A percentile compares a stretch with the other conserved stretches of the same genome.
These are phyloP conservation scores for Verticillium tricorpus DNA, from an alignment of 2,329 filamentous ascomycete genomes.

Conservation along the genomic window DNA sequence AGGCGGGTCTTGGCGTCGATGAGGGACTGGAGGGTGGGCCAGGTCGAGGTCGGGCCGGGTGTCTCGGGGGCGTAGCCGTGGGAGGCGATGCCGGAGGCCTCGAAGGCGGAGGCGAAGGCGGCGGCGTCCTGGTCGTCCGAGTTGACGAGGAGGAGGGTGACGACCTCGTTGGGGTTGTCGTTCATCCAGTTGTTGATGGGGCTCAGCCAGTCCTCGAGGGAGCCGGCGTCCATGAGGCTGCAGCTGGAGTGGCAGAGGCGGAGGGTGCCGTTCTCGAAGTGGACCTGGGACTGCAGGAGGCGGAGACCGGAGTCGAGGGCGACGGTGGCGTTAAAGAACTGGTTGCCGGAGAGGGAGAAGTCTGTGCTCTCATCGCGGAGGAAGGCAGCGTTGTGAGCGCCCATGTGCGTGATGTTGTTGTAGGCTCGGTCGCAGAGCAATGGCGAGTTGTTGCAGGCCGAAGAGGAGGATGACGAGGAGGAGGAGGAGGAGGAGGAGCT, in stretches of 20 bases:
- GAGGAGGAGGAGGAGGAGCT: slow-evolving; percentile 7
- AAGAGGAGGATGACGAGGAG: slow-evolving; percentile 24
- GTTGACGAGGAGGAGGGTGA: slow-evolving; percentile 72
- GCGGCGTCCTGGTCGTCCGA: slow-evolving; percentile 53
- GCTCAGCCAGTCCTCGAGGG: slow-evolving; percentile 58
- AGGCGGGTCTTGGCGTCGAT: slow-evolving; percentile 62
- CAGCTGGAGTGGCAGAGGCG: slow-evolving; percentile 69
- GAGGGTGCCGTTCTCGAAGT: slow-evolving; percentile 54
- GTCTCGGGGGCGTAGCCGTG: slow-evolving; percentile 53
- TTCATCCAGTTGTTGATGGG: slow-evolving; percentile 67
- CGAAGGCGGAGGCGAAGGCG: slow-evolving; percentile 50
- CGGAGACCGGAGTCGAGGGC: slow-evolving; percentile 69
- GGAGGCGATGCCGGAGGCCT: slow-evolving; percentile 53
- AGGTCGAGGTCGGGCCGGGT: slow-evolving; percentile 27
- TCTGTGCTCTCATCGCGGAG: slow-evolving; percentile 58
- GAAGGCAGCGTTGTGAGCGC: slow-evolving; percentile 72
- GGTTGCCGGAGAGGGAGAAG: slow-evolving; percentile 64
- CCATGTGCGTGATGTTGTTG: slow-evolving; percentile 72
- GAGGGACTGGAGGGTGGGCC: slow-evolving; percentile 69
- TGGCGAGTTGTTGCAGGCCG: slow-evolving; percentile 78
- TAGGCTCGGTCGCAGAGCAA: slow-evolving; percentile 67
- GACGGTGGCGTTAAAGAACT: slow-evolving; percentile 67
- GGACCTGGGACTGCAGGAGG: slow-evolving; percentile 67
- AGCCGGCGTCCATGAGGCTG: slow-evolving; percentile 63
- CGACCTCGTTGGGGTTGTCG: slow-evolving; percentile 66